phyloP scores from a whole-genome alignment of 2,329 filamentous ascomycete genomes.

The Shiraia sp. region DNA sequence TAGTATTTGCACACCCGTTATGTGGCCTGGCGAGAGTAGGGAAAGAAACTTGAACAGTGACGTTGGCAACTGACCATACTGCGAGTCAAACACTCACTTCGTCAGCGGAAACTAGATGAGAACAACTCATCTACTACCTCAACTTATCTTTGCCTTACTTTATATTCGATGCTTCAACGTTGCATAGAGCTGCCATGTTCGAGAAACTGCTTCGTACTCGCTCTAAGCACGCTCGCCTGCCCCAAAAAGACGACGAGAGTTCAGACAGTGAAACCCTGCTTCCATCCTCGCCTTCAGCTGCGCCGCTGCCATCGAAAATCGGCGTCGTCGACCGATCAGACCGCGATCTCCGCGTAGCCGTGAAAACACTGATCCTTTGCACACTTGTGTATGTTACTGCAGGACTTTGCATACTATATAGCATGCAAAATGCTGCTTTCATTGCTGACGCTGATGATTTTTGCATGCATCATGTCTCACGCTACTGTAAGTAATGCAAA shows the following conservation, averaged over 20 bases:
- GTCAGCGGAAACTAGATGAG: neutral
- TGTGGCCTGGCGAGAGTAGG: neutral
- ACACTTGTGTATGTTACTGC: constrained; percentile 22
- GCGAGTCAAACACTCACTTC: too few relatives aligned
- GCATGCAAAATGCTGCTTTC: constrained; percentile 11
- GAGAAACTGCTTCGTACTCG: constrained; percentile 8
- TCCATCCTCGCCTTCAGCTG: constrained; percentile 5
- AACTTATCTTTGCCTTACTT: neutral
- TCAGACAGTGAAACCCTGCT: constrained; percentile 20
- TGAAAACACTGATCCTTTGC: constrained; percentile 18
- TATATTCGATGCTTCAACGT: neutral
- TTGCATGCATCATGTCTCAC: constrained; percentile 33
- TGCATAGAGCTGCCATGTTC: constrained; percentile 7
- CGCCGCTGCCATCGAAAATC: constrained; percentile 3
- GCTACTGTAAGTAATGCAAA: constrained; percentile 29
- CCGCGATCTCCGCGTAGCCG: constrained; percentile 10
- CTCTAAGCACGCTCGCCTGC: constrained; percentile 9
- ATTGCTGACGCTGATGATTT: constrained; percentile 26
- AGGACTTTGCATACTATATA: constrained; percentile 19
- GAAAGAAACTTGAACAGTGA: too few relatives aligned
- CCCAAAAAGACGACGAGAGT: constrained; percentile 11
- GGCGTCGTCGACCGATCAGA: constrained; percentile 4
- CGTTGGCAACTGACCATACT: too few relatives aligned
- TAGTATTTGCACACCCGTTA: neutral
- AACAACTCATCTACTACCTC: neutral